Evolutionary conservation across 164 flowering plant genomes (phyloP).

Genomic region (Annona squamosa): DNA sequence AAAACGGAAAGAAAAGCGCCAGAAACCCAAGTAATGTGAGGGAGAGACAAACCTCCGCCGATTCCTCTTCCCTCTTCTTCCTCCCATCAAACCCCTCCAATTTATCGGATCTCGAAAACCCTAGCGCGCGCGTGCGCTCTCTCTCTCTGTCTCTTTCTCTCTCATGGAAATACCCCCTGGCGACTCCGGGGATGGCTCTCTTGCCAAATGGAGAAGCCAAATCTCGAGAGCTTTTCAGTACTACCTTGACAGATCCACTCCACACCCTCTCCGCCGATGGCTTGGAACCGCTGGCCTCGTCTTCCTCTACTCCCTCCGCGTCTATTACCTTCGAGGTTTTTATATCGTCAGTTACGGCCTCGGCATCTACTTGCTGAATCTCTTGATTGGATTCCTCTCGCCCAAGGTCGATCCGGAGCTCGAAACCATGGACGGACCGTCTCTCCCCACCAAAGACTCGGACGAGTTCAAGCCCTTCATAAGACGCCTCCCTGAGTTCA

Average conservation of each 20-base stretch:
- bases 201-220: slow-evolving; percentile 61
- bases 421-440: slow-evolving; percentile 60
- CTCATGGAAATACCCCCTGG: not conserved
- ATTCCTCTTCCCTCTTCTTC: not conserved
- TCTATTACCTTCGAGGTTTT: slow-evolving; percentile 71
- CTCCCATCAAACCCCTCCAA: not conserved
- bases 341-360: slow-evolving; percentile 71
- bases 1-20: not conserved
- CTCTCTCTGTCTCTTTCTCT: not conserved
- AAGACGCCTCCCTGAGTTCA: slow-evolving; percentile 89
- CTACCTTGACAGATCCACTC: slow-evolving; percentile 68
- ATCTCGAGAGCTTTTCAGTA: slow-evolving; percentile 59
- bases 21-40: not conserved
- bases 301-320: slow-evolving; percentile 45
- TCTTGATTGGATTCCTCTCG: slow-evolving; percentile 80
- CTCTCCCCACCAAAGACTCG: slow-evolving; percentile 70
- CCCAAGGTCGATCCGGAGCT: slow-evolving; percentile 81
- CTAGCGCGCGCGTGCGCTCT: not conserved
- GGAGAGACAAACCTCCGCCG: not conserved
- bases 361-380: slow-evolving; percentile 67
- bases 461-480: slow-evolving; percentile 87
- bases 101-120: not conserved
- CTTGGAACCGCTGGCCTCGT: slow-evolving; percentile 58
- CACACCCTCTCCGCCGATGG: slow-evolving; percentile 64
- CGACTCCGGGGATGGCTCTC: not conserved